These are phyloP conservation scores for Chaetomiaceae sp. DNA, from an alignment of 2,329 filamentous ascomycete species.

Conservation along the genomic window DNA sequence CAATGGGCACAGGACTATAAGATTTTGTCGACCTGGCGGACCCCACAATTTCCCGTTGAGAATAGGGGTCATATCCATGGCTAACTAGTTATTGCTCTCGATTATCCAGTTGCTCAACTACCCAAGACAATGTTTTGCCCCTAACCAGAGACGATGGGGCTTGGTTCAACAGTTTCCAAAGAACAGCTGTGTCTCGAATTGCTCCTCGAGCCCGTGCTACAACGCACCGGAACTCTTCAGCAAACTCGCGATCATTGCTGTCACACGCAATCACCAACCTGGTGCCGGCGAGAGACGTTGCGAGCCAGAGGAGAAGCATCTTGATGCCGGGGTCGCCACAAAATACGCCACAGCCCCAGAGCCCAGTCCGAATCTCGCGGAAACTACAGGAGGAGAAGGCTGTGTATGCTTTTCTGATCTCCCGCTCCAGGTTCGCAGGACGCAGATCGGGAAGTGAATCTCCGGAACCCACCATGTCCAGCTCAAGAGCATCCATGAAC, in stretches of 20 bases:
- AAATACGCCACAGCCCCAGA: constrained; percentile 37
- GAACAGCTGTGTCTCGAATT: neutral
- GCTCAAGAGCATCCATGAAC: constrained; percentile 37
- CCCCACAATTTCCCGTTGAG: too few species aligned
- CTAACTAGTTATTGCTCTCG: too few species aligned
- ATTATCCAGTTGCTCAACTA: neutral
- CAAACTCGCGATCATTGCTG: neutral
- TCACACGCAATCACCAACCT: constrained; percentile 22
- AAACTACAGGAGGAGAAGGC: constrained; percentile 28
- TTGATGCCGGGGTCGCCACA: constrained; percentile 34
- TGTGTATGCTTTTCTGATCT: constrained; percentile 30
- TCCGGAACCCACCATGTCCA: constrained; percentile 28
- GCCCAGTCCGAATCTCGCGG: constrained; percentile 27
- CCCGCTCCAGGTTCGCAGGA: constrained; percentile 28
- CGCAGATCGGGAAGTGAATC: constrained; percentile 28
- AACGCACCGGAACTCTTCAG: neutral
- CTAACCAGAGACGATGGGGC: neutral
- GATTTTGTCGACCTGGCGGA: too few species aligned
- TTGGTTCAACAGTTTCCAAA: neutral
- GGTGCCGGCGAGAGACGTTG: constrained; percentile 28
- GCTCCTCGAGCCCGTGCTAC: neutral
- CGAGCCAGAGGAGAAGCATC: constrained; percentile 32
- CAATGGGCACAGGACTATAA: too few species aligned
- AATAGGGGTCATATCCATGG: neutral
- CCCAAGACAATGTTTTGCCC: neutral